Base-by-base conservation (phyloP, 495 filamentous ascomycete genomes). In the Lindgomyces ingoldianus region DNA sequence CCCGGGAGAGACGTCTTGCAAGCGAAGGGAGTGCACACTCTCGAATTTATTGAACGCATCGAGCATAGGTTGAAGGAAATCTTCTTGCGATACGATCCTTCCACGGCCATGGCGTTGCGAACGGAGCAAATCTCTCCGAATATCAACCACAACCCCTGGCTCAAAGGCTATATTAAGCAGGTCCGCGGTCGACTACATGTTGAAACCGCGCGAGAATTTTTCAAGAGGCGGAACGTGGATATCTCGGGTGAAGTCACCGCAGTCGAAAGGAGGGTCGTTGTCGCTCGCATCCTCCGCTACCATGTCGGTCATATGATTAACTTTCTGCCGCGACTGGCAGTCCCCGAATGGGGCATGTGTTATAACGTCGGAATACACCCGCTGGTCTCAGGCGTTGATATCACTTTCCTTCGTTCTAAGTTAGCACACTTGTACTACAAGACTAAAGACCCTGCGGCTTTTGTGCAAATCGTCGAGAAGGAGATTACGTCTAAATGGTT, bases 21-120 rank as follows among this genome's bases (percentile, higher is more conserved):
- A n/a, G n/a, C n/a, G n/a, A n/a, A n/a, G n/a, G n/a, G n/a, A n/a
- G n/a, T n/a, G n/a, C n/a, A n/a, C n/a, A n/a, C n/a, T 19, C 26
- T 56, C 22, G 51, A 64, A 39, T 6, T 4, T 36, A 21, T 64
- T 24, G 53, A 64, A 51, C 44, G 30, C n/a, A 22, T 58, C 10
- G 62, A 57, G 46, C 30, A 51, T 27, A 6, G 19, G n/a, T 18
- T 64, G 10, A n/a, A n/a, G 14, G 27, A 56, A 18, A n/a, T n/a
- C n/a, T n/a, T n/a, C n/a, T n/a, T n/a, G n/a, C n/a, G n/a, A n/a
- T n/a, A n/a, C n/a, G n/a, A n/a, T n/a, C n/a, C n/a, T n/a, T n/a
- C n/a, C n/a, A n/a, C n/a, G n/a, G n/a, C n/a, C n/a, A n/a, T n/a
- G n/a, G n/a, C n/a, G n/a, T n/a, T n/a, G n/a, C n/a, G n/a, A n/a